phyloP scores from a whole-genome alignment of 2,329 filamentous ascomycete genomes.

The Aurifilum marmelostoma region DNA sequence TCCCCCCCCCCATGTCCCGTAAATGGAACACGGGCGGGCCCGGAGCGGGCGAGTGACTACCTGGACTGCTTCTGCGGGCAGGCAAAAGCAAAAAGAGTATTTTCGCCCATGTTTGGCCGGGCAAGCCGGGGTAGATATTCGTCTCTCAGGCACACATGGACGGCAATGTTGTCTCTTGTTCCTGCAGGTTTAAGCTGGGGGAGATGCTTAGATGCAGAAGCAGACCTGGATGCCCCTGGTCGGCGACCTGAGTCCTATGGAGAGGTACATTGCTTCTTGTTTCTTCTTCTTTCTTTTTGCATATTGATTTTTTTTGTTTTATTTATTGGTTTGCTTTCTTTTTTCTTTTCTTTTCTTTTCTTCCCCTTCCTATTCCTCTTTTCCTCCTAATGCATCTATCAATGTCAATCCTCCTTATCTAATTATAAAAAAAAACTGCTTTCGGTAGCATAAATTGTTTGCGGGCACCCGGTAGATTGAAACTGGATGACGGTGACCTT shows the following conservation, averaged over 20 bases:
- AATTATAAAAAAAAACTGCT: no score
- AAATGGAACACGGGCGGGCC: slow-evolving; percentile 1
- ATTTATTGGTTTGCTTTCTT: no score
- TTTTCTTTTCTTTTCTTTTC: no score
- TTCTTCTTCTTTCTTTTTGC: background rate
- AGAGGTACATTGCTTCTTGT: no score
- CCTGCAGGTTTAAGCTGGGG: background rate
- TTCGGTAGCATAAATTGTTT: background rate
- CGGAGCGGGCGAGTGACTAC: background rate
- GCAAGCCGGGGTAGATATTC: background rate
- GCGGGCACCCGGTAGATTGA: background rate
- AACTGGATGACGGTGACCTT: no score
- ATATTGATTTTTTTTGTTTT: background rate
- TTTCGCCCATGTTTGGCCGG: background rate
- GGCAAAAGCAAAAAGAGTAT: background rate
- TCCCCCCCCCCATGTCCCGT: background rate
- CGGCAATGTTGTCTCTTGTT: background rate
- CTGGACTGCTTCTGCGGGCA: background rate
- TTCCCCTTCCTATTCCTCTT: no score
- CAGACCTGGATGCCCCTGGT: background rate
- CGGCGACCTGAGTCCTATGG: background rate
- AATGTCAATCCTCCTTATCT: background rate
- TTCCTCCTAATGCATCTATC: background rate
- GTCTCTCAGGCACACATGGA: background rate
- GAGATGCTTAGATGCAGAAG: background rate